phyloP scores from a whole-genome alignment of 768 basidiomycete genomes.

The Chlorophyllum brunneum region DNA sequence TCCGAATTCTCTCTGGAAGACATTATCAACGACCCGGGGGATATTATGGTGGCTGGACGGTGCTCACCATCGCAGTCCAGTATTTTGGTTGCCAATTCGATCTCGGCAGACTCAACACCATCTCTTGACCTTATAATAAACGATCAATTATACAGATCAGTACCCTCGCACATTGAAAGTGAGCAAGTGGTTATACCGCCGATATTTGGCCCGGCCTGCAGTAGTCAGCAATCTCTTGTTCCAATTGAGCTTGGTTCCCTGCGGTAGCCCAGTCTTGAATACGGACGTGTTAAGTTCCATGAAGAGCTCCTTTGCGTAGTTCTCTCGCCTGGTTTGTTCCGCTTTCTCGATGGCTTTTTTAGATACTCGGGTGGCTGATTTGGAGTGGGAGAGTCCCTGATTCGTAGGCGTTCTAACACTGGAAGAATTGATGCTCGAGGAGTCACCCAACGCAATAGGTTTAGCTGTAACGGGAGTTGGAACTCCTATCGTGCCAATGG shows the following conservation, averaged over 20 bases:
- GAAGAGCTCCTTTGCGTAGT: slow-evolving; percentile 60
- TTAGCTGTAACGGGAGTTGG: background rate
- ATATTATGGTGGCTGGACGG: background rate
- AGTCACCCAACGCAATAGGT: background rate
- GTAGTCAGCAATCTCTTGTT: slow-evolving; percentile 63
- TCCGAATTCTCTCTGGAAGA: slow-evolving; percentile 65
- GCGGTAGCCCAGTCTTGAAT: slow-evolving; percentile 53
- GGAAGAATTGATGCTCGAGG: background rate
- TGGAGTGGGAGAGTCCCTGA: background rate
- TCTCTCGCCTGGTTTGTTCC: slow-evolving; percentile 40
- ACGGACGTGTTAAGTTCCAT: slow-evolving; percentile 52
- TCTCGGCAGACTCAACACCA: slow-evolving; percentile 56
- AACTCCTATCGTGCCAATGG: slow-evolving; percentile 16
- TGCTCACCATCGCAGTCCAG: slow-evolving; percentile 65
- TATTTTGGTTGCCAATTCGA: slow-evolving; percentile 82
- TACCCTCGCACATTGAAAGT: background rate
- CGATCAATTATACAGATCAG: background rate
- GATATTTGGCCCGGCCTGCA: slow-evolving; percentile 67
- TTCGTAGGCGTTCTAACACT: background rate
- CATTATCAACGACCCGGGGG: background rate
- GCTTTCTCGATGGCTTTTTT: slow-evolving; percentile 41
- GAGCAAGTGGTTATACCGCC: slow-evolving; percentile 35
- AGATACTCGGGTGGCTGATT: slow-evolving; percentile 20
- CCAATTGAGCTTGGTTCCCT: slow-evolving; percentile 58
- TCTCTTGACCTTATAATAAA: slow-evolving; percentile 42